phyloP scores from a whole-genome alignment of 257 asterid genomes.

The Nicotiana sylvestris region DNA sequence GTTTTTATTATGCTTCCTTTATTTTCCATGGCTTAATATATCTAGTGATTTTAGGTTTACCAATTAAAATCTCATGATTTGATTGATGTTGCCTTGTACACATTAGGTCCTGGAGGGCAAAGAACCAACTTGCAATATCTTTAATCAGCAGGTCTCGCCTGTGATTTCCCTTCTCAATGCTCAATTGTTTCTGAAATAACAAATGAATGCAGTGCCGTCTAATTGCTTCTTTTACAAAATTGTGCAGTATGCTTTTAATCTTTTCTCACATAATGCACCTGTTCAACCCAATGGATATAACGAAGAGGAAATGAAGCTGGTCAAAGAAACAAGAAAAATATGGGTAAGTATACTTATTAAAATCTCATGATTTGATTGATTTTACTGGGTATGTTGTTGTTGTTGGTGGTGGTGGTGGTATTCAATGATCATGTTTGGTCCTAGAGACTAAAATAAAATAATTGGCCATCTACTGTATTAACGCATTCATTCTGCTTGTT shows the following conservation, averaged over 20 bases:
- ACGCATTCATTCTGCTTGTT: slow-evolving; percentile 10
- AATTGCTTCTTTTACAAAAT: neutral
- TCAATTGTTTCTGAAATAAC: neutral
- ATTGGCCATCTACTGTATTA: neutral
- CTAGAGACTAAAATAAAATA: neutral
- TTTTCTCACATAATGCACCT: slow-evolving; percentile 95
- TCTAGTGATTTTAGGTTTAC: neutral
- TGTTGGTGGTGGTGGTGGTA: neutral
- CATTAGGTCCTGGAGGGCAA: slow-evolving; percentile 72
- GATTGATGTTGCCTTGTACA: neutral
- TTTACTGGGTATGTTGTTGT: no score
- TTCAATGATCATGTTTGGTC: neutral
- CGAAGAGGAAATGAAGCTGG: slow-evolving; percentile 97
- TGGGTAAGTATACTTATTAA: slow-evolving; percentile 52
- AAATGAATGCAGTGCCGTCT: neutral
- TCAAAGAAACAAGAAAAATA: slow-evolving; percentile 89
- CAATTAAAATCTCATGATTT: neutral
- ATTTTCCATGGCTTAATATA: neutral
- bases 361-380: no score
- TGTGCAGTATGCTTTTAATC: slow-evolving; percentile 92
- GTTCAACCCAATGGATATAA: slow-evolving; percentile 86
- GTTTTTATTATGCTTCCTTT: slow-evolving; percentile 25
- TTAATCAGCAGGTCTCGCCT: slow-evolving; percentile 60
- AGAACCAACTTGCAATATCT: slow-evolving; percentile 84
- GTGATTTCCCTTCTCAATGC: slow-evolving; percentile 4